Evolutionary conservation across 139 green algal genomes (phyloP), one percentile per base, ranked within the genome.

Genomic region (Chlorella sp.): DNA sequence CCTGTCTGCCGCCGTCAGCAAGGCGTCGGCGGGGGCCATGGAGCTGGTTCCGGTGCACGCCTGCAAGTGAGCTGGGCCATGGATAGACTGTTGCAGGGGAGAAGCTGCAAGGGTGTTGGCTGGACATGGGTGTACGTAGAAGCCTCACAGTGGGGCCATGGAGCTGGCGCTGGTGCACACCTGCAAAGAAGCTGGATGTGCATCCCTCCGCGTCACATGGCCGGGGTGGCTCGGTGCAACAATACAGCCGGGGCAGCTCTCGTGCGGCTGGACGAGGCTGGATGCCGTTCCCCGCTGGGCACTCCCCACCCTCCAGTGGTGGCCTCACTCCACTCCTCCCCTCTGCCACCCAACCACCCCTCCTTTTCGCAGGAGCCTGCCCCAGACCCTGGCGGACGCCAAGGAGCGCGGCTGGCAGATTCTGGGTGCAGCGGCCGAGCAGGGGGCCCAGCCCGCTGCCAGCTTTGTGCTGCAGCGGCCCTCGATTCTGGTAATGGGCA

Each of bases 401-500:
- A 89, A 78, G 2, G 60, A 60, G 16, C 85, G 83, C 36, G 95
- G 95, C 54, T 98, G 95, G 95, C 68, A 60, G 20, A 93, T 98
- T 44, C 76, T 98, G 56, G 96, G 94, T 26, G 94, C 95, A 2
- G 90, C 88, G 7, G 90, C 89, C 3, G 93, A 94, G 73, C 38
- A 54, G 20, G 85, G 67, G 2, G 88, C 94, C 1, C 51, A 90
- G 41, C 76, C 84, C 24, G 83, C 88, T 60, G 44, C 65, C 7
- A 36, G 72, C 24, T 87, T 95, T 48, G 26, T 38, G 36, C 76
- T 94, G 34, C 72, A 80, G 5, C 38, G 75, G 40, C 96, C 96
- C 16, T 95, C 93, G 51, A 80, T 99, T 40, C 88, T 99, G 38
- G 96, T 99, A n/a, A 84, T 99, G 83, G 96, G 96, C 44, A 98